Evolutionary conservation across 108 stramenopile species (phyloP).

Genomic region (Skeletonema costatum): DNA sequence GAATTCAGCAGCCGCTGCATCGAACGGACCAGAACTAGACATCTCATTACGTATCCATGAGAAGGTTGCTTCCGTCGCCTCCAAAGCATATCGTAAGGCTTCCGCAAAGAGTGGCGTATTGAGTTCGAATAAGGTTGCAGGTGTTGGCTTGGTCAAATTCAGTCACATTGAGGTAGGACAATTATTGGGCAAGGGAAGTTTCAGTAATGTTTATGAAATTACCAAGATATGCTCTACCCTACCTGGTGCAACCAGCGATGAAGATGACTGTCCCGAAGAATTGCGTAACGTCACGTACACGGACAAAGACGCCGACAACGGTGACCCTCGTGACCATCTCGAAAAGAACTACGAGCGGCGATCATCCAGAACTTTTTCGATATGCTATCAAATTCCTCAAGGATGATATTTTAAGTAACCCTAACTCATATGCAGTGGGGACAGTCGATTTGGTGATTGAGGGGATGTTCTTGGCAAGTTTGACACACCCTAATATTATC

Average conservation of each 20-base stretch:
- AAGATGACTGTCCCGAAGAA: neutral
- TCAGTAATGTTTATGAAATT: conserved; percentile 68
- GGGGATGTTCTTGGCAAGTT: conserved; percentile 65
- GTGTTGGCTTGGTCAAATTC: conserved; percentile 21
- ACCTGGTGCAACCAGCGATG: neutral
- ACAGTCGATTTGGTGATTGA: conserved; percentile 77
- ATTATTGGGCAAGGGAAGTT: conserved; percentile 61
- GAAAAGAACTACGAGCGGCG: neutral
- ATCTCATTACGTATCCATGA: conserved; percentile 10
- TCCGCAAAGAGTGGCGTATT: conserved; percentile 24
- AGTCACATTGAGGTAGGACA: conserved; percentile 38
- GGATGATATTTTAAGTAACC: conserved; percentile 49
- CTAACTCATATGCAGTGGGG: conserved; percentile 63
- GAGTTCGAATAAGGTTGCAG: conserved; percentile 3
- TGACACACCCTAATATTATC: conserved; percentile 80
- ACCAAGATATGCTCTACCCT: conserved; percentile 7
- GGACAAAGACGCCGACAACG: neutral
- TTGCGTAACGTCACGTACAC: neutral
- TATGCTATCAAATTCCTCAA: conserved; percentile 67
- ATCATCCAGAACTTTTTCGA: conserved; percentile 19
- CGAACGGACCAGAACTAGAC: neutral
- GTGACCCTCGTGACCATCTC: neutral
- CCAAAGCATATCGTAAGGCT: conserved; percentile 20
- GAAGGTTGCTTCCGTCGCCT: conserved; percentile 19
- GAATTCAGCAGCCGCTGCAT: neutral